Percentiles rank a stretch among this genome's conserved stretches.
Evolutionary conservation across 1,139 yeast genomes (phyloP).

Genomic region (Magnusiomyces tetraspermus): DNA sequence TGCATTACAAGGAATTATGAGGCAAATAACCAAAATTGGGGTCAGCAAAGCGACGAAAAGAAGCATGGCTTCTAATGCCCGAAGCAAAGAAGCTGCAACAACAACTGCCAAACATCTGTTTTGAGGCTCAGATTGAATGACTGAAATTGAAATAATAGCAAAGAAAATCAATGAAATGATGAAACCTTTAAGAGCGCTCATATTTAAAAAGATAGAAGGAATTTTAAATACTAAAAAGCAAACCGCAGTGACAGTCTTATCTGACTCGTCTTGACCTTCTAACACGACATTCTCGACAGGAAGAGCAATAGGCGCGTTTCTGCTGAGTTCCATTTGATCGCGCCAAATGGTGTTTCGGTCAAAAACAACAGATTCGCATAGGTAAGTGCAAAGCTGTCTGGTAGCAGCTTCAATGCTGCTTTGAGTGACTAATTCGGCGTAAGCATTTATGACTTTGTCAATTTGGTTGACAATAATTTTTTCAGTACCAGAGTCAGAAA

Average conservation of each 20-base stretch:
- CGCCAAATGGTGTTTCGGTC: conserved; percentile 96
- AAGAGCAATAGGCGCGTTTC: conserved; percentile 51
- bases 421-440: conserved; percentile 36
- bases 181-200: conserved; percentile 27
- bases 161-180: conserved; percentile 41
- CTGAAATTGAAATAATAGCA: conserved; percentile 46
- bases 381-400: conserved; percentile 60
- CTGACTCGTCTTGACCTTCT: conserved; percentile 15
- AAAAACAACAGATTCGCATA: conserved; percentile 91
- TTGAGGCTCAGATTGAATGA: conserved; percentile 45
- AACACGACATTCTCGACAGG: conserved; percentile 24
- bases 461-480: conserved; percentile 41
- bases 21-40: conserved; percentile 67
- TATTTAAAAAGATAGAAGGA: conserved; percentile 20
- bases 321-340: conserved; percentile 84
- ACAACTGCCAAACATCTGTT: conserved; percentile 78
- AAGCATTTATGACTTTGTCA: conserved; percentile 42
- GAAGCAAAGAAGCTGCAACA: conserved; percentile 65
- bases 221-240: conserved; percentile 15
- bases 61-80: conserved; percentile 95
- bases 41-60: conserved; percentile 74
- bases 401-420: conserved; percentile 47
- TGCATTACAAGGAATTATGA: conserved; percentile 56
- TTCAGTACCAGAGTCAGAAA: conserved; percentile 42
- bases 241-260: neutral